Evolutionary conservation across 371 early-diverging fungal genomes (phyloP), one percentile per base, ranked within the genome.

Genomic region (Apophysomyces elegans): DNA sequence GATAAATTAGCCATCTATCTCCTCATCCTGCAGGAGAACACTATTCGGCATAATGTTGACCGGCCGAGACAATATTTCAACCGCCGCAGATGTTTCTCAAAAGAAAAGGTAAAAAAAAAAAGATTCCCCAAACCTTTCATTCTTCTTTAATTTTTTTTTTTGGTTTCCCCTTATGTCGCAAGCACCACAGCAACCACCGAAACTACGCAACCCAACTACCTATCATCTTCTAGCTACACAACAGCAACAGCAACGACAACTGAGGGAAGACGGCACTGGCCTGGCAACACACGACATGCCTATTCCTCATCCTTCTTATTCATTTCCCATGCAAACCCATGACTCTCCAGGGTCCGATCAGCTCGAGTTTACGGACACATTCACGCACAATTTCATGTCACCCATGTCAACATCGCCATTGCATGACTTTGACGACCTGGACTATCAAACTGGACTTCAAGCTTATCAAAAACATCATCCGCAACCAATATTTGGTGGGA

Each of bases 361-460:
- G 13, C 44, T 60, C 7, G 60, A 60, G 12, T 60, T 39, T 60
- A 44, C 32, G 9, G 60, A 60, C 26, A 44, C 43, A 60, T 56
- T 63, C 37, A 35, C 45, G 12, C 45, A 45, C 13, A 39, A 37
- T 39, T 63, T 63, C 39, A 39, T 63, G 56, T 56, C 56, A 7
- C 63, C 63, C 36, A 56, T 56, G 56, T 56, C 63, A n/a, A 39
- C 41, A 1, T 39, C 39, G 1, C 54, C 54, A 57, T 60, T 68
- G n/a, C 63, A 68, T 7, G 63, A 63, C 37, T 59, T 68, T 47
- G 69, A 68, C 45, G 69, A 13, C 72, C 64, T 66, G 18, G 66
- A 71, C 21, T 44, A 64, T 37, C 71, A 67, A 36, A 50, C 21
- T 11, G 54, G 54, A 21, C 61, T 61, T 32, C 61, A 61, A 36